Conservation (phyloP, 768 basidiomycete genomes). For the Hydnum rufescens region DNA sequence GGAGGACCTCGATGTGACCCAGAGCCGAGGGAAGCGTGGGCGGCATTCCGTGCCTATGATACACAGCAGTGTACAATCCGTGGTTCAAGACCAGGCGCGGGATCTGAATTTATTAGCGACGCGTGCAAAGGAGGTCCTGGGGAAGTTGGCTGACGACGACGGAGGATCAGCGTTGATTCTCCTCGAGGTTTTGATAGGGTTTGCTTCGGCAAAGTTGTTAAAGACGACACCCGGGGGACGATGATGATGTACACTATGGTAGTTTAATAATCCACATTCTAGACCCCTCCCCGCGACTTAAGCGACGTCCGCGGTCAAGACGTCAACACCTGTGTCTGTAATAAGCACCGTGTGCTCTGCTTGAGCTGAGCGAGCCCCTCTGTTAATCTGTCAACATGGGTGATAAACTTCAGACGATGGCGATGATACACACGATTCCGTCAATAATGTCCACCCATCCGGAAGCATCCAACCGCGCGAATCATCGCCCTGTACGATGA, state of each 20-base stretch:
- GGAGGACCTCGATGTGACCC: neutral
- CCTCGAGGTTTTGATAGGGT: constrained; percentile 2
- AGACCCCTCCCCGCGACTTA: no score
- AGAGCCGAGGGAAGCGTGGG: neutral
- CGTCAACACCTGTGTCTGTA: constrained; percentile 55
- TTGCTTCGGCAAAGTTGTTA: neutral
- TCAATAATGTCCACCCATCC: constrained; percentile 87
- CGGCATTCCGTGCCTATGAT: constrained; percentile 13
- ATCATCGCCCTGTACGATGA: constrained; percentile 53
- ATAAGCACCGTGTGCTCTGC: constrained; percentile 80
- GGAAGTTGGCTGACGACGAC: constrained; percentile 29
- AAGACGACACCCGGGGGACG: neutral
- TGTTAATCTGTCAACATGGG: constrained; percentile 4
- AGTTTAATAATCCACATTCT: no score
- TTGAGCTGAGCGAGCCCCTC: constrained; percentile 65
- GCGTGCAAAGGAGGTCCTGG: constrained; percentile 43
- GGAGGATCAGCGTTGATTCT: neutral
- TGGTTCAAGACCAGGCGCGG: constrained; percentile 61
- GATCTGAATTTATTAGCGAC: constrained; percentile 48
- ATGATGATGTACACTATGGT: neutral
- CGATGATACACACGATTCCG: constrained; percentile 33
- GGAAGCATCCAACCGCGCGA: constrained; percentile 60
- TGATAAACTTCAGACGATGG: neutral
- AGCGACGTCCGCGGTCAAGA: constrained; percentile 32
- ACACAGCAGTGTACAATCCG: constrained; percentile 46